Percentiles rank a stretch among this genome's conserved stretches.
Evolutionary conservation across 768 basidiomycete species (phyloP).

Genomic region (Kwoniella bestiolae): DNA sequence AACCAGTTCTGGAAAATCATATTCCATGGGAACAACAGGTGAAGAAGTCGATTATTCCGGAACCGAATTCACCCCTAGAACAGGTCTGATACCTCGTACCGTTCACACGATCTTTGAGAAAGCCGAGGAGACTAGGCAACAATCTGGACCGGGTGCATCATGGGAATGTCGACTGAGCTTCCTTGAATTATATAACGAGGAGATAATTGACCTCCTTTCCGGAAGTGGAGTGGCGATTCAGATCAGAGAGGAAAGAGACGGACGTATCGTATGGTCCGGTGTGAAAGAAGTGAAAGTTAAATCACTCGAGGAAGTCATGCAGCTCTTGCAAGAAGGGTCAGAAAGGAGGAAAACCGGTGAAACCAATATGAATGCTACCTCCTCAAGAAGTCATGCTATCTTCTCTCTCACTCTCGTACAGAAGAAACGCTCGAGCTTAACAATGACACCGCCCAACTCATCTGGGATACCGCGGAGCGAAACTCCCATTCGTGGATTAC

Average conservation of each 20-base stretch:
- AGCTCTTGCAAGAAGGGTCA: slow-evolving; percentile 87
- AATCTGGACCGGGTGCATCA: slow-evolving; percentile 63
- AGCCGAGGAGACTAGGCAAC: slow-evolving; percentile 75
- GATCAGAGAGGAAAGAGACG: slow-evolving; percentile 96
- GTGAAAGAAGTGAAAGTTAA: slow-evolving; percentile 88
- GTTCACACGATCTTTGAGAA: slow-evolving; percentile 83
- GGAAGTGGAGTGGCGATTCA: slow-evolving; percentile 82
- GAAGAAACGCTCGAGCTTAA: slow-evolving; percentile 63
- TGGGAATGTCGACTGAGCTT: slow-evolving; percentile 78
- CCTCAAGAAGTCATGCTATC: slow-evolving; percentile 97
- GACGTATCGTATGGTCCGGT: slow-evolving; percentile 95
- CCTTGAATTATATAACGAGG: slow-evolving; percentile 98
- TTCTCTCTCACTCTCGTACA: slow-evolving; percentile 94
- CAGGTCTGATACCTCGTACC: slow-evolving; percentile 95
- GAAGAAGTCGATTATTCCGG: slow-evolving; percentile 70
- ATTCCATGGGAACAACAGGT: slow-evolving; percentile 96
- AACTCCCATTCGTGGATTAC: slow-evolving; percentile 34
- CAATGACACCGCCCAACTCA: slow-evolving; percentile 18
- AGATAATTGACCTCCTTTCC: slow-evolving; percentile 90
- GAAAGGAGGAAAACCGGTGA: slow-evolving; percentile 91
- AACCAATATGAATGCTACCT: slow-evolving; percentile 98
- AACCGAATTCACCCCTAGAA: slow-evolving; percentile 56
- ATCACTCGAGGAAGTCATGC: slow-evolving; percentile 86
- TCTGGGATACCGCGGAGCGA: slow-evolving; percentile 11
- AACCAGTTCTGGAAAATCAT: slow-evolving; percentile 94